These are phyloP conservation scores for Trichocomaceae sp. DNA, from an alignment of 2,329 filamentous ascomycete species.

Conservation along the genomic window DNA sequence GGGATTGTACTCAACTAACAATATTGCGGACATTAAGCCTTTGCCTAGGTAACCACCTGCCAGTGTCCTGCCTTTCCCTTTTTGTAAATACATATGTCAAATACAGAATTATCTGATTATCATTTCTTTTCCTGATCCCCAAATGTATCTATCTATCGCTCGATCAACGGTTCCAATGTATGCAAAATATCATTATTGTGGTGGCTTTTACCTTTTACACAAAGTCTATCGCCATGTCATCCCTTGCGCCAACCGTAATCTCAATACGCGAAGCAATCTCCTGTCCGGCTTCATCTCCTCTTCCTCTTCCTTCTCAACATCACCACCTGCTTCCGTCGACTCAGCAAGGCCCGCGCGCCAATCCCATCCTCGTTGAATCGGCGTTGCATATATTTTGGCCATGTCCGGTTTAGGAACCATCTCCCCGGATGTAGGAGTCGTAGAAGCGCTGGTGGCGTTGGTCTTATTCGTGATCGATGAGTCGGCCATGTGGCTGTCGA, in stretches of 20 bases:
- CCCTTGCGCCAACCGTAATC: conserved; percentile 28
- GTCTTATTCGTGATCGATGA: conserved; percentile 14
- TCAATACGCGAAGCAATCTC: conserved; percentile 59
- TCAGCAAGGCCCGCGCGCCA: conserved; percentile 57
- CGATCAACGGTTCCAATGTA: background rate
- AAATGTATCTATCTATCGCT: background rate
- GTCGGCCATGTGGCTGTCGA: conserved; percentile 66
- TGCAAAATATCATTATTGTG: background rate
- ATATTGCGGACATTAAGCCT: background rate
- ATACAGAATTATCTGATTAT: background rate
- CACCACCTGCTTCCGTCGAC: conserved; percentile 57
- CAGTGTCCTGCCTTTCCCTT: no score
- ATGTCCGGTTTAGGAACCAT: conserved; percentile 31
- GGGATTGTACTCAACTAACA: background rate
- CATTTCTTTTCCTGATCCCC: background rate
- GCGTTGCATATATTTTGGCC: conserved; percentile 15
- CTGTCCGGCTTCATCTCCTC: conserved; percentile 4
- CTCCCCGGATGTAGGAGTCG: conserved; percentile 39
- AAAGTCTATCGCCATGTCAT: conserved; percentile 9
- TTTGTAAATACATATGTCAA: background rate
- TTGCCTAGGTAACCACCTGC: no score
- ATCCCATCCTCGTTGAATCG: conserved; percentile 59
- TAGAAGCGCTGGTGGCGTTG: conserved; percentile 2
- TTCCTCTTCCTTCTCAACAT: background rate
- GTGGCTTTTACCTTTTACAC: background rate